A percentile compares a stretch with the other conserved stretches of the same genome.
Conservation (phyloP, 768 basidiomycete genomes). For the Gyrodon lividus region DNA sequence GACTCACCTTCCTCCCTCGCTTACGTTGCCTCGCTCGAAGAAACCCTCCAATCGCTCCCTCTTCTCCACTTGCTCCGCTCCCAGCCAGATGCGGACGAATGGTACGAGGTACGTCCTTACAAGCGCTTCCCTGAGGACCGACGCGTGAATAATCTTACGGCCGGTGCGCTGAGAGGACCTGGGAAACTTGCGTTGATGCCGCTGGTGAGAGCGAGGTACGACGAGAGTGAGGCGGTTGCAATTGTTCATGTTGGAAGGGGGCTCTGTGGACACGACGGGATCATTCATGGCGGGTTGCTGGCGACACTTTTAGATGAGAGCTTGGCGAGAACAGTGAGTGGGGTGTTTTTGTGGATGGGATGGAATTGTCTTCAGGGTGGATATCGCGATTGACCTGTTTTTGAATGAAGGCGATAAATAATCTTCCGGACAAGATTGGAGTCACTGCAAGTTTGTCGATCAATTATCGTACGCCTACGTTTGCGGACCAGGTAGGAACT, state of each 20-base stretch:
- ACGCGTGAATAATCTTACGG: slow-evolving; percentile 79
- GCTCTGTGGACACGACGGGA: slow-evolving; percentile 91
- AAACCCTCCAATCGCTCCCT: slow-evolving; percentile 62
- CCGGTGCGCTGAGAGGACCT: slow-evolving; percentile 83
- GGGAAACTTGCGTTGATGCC: slow-evolving; percentile 82
- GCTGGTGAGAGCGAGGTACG: slow-evolving; percentile 66
- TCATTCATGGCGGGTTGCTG: slow-evolving; percentile 89
- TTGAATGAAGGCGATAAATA: slow-evolving; percentile 66
- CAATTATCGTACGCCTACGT: slow-evolving; percentile 84
- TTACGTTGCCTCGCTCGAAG: slow-evolving; percentile 62
- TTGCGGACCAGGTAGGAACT: slow-evolving; percentile 73
- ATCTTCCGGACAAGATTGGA: slow-evolving; percentile 85
- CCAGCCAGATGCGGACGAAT: slow-evolving; percentile 50
- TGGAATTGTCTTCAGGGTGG: too few relatives aligned
- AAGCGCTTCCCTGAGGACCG: slow-evolving; percentile 64
- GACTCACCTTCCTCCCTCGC: slow-evolving; percentile 57
- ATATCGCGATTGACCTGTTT: too few relatives aligned
- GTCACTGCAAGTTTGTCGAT: slow-evolving; percentile 86
- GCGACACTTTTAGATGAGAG: slow-evolving; percentile 90
- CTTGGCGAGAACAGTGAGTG: slow-evolving; percentile 72
- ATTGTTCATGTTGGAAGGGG: slow-evolving; percentile 83
- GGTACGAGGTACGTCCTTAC: slow-evolving; percentile 83
- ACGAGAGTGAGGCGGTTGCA: slow-evolving; percentile 71
- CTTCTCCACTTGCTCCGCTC: slow-evolving; percentile 52
- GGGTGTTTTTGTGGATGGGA: slow-evolving; percentile 1